Percentiles rank a stretch among this genome's conserved stretches.
Conservation (phyloP, 164 flowering plant genomes). For the Nelumbo lutea region DNA sequence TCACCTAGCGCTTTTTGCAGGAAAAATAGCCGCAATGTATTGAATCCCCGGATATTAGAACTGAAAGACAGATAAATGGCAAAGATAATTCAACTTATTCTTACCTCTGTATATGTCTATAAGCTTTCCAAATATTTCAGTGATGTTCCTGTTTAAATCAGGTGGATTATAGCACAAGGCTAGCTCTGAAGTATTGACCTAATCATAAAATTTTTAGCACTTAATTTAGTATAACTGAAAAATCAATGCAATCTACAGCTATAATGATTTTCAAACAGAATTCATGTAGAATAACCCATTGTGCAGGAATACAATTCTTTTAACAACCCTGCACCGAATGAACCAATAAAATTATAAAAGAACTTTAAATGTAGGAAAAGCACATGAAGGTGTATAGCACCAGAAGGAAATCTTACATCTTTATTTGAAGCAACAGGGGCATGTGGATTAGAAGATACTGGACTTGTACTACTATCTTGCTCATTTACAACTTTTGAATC, state of each 20-base stretch:
- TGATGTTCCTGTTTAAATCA: conserved; percentile 69
- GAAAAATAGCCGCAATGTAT: conserved; percentile 10
- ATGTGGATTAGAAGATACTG: conserved; percentile 15
- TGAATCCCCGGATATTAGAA: conserved; percentile 4
- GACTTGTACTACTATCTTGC: conserved; percentile 15
- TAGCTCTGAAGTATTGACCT: conserved; percentile 26
- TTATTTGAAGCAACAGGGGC: conserved; percentile 19
- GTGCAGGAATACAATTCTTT: no score
- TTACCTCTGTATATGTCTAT: conserved; percentile 87
- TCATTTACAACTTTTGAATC: conserved; percentile 13
- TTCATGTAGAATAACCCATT: no score
- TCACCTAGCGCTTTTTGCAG: conserved; percentile 74
- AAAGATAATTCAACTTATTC: neutral
- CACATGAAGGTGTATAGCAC: no score
- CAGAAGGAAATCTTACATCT: conserved; percentile 31
- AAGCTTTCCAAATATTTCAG: conserved; percentile 85
- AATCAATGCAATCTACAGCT: neutral
- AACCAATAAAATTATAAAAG: no score
- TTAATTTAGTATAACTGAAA: neutral
- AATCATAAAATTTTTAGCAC: conserved; percentile 7
- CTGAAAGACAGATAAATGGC: neutral
- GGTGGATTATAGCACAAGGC: conserved; percentile 66
- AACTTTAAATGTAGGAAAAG: no score
- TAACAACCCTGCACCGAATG: no score
- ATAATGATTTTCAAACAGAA: neutral